Base-by-base conservation (phyloP, 805 yeast genomes). In the Kazachstania africana region DNA sequence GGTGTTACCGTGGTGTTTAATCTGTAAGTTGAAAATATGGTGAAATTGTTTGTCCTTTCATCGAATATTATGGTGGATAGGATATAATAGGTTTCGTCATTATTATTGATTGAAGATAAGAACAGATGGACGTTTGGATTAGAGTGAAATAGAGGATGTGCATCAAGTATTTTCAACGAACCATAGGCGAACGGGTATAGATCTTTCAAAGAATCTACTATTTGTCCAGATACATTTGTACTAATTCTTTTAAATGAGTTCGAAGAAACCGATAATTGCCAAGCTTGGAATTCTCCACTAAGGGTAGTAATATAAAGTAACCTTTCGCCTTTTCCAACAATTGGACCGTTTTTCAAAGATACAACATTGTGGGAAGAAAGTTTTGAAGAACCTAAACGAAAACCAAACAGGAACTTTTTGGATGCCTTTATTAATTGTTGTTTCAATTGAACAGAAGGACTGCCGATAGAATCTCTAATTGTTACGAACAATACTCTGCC, bases 401-500 rank as follows among this genome's bases (percentile, higher is more conserved):
- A 41, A 1, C 48, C 32, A 10, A 56, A 53, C 25, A 60, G 42
- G 50, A 57, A 50, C 37, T 71, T 45, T 32, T 50, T 37, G 37
- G 53, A 48, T 57, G 57, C 42, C 29, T 48, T 52, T 24, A 50
- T 38, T 21, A 52, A 31, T 32, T 48, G 50, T 26, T 50, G 47
- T 31, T 41, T 46, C 26, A 53, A 26, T 26, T 38, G 35, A 6
- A 52, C 33, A 5, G 48, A 46, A 1, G 81, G 74, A 43, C 72
- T 76, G 20, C 93, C 88, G 22, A 70, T 62, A 28, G 70, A 62
- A 51, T 84, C 91, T 38, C 78, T 68, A 20, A 85, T 58, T 0
- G 76, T 62, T 2, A 83, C 47, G 26, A 81, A 60, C 5, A 77
- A 50, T 26, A 78, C 70, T 37, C 87, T 63, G 16, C 83, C 83